phyloP scores from a whole-genome alignment of 805 yeast genomes.

The Pichia thaimueangensis region DNA sequence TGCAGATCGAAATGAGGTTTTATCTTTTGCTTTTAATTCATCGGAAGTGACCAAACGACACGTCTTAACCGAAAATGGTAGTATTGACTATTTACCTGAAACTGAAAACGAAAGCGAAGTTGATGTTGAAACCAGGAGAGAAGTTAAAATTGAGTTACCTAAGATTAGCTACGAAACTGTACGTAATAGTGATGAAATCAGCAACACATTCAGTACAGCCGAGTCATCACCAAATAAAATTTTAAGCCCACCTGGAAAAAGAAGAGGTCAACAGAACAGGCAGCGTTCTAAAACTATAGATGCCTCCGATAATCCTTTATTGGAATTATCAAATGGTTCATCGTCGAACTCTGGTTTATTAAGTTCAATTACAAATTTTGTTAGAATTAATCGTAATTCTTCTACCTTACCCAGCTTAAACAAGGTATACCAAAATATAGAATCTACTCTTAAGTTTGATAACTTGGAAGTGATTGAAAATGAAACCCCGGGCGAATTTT shows the following conservation, averaged over 20 bases:
- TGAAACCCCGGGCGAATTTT: conserved; percentile 30
- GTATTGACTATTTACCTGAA: not conserved
- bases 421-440: not conserved
- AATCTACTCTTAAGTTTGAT: not conserved
- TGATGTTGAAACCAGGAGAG: not conserved
- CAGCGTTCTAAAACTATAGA: conserved; percentile 31
- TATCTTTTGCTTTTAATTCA: not conserved
- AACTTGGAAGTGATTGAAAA: conserved; percentile 4
- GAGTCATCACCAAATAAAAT: not conserved
- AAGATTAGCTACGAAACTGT: not conserved
- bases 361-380: conserved; percentile 26
- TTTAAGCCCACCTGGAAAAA: not conserved
- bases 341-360: conserved; percentile 25
- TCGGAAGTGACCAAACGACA: not conserved
- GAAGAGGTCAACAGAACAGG: conserved; percentile 8
- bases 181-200: not conserved
- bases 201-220: not conserved
- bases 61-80: not conserved
- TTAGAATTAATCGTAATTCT: conserved; percentile 19
- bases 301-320: conserved; percentile 19
- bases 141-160: too few species aligned
- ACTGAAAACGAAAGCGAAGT: not conserved
- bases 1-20: conserved; percentile 3
- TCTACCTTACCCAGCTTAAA: not conserved
- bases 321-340: conserved; percentile 7